These are phyloP conservation scores for Durotheca rogersii DNA, from an alignment of 495 filamentous ascomycete species.

Conservation along the genomic window DNA sequence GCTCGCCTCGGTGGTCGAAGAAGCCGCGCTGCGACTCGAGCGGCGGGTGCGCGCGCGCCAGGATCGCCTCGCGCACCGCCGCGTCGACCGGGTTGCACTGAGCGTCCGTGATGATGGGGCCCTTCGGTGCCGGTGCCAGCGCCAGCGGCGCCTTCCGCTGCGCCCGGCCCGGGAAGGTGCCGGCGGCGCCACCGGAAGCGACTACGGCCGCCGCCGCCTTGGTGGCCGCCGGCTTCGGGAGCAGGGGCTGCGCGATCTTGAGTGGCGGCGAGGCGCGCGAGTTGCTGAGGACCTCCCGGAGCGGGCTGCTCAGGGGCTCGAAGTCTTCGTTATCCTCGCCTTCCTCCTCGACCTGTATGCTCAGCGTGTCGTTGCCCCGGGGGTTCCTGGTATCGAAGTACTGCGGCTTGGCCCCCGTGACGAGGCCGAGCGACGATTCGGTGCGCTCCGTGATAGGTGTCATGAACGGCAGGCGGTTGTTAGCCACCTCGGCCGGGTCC, in stretches of 20 bases:
- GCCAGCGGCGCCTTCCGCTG: constrained; percentile 27
- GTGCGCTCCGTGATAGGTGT: constrained; percentile 96
- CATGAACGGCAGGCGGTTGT: constrained; percentile 94
- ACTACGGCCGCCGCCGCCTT: constrained; percentile 30
- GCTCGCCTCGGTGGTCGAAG: constrained; percentile 61
- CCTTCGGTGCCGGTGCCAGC: constrained; percentile 42
- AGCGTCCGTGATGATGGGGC: constrained; percentile 72
- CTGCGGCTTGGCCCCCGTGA: constrained; percentile 56
- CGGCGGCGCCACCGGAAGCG: too few species aligned
- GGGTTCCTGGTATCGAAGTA: constrained; percentile 67
- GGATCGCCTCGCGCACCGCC: constrained; percentile 67
- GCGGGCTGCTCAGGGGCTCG: constrained; percentile 66
- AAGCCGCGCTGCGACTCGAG: constrained; percentile 75
- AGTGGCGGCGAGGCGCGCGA: constrained; percentile 27
- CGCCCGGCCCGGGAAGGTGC: constrained; percentile 22
- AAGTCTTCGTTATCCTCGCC: constrained; percentile 49
- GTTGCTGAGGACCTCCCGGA: constrained; percentile 59
- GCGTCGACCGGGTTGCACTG: constrained; percentile 89
- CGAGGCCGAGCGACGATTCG: constrained; percentile 73
- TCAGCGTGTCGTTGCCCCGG: constrained; percentile 47
- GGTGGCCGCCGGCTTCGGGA: constrained; percentile 44
- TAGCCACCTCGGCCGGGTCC: constrained; percentile 70
- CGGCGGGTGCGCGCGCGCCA: constrained; percentile 67
- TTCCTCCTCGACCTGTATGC: constrained; percentile 35
- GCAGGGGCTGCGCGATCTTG: constrained; percentile 51